Base-by-base conservation (phyloP, 106 monocot species). In the Gastrodia elata region DNA sequence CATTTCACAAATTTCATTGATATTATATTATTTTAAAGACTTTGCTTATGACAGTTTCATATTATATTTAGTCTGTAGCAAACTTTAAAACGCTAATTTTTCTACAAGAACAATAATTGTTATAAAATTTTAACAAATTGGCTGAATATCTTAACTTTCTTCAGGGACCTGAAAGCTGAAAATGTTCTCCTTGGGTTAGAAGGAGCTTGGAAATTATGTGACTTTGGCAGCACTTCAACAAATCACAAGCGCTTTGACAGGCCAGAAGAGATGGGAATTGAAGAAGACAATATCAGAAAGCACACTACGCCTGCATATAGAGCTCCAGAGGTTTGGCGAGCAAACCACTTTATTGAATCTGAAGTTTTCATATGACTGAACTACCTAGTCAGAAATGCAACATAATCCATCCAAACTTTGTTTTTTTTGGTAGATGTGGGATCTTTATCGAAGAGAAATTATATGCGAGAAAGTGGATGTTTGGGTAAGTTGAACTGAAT, bases 401-500 rank as follows among this genome's bases (percentile, higher is more conserved):
- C 58, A 6, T 70, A 61, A 59, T 72, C 37, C n/a, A 41, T 65
- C 43, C 16, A 57, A 38, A 72, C 24, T 35, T 79, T 80, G 55
- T 5, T 76, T 80, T n/a, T 39, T n/a, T 39, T 81, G 61, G 61
- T 81, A 99, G 93, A 99, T 99, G 98, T 99, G 98, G 98, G 98
- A 99, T 81, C 79, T 99, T 14, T 87, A 82, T 65, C 85, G 98
- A 85, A 93, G 70, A 76, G 98, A 99, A 73, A 73, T 93, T 79
- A 87, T 99, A 40, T 89, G 93, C 84, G 98, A 99, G 80, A 99
- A 99, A 84, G 98, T 93, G 39, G 98, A 99, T 69, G 91, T 99
- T 39, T 99, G 98, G 98, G 98, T 99, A 85, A 91, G 85, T 65
- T 14, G 5, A 30, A 16, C 28, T 24, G 5, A 30, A 61, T 61